phyloP scores from a whole-genome alignment of 208 protist species.

The Leishmania amazonensis region DNA sequence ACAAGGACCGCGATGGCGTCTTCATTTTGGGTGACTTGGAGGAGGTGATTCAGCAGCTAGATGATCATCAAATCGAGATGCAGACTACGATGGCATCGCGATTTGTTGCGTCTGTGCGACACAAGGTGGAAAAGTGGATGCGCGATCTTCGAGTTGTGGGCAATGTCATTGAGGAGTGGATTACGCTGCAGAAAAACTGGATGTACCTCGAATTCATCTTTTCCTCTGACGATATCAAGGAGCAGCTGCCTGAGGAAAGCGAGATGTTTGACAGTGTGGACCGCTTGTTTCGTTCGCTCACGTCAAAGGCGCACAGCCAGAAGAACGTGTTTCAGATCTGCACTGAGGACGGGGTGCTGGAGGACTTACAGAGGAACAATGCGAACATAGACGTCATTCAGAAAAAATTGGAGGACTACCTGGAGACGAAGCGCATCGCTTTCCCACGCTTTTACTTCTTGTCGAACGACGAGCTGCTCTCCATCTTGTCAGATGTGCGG shows the following conservation, averaged over 20 bases:
- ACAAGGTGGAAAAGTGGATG: conserved; percentile 92
- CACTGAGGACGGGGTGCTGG: conserved; percentile 76
- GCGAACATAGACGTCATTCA: conserved; percentile 94
- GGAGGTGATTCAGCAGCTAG: conserved; percentile 93
- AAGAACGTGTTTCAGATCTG: conserved; percentile 92
- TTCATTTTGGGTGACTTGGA: conserved; percentile 92
- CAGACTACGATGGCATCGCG: conserved; percentile 93
- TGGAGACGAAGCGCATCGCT: conserved; percentile 95
- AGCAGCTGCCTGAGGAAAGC: conserved; percentile 92
- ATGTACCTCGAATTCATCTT: conserved; percentile 99
- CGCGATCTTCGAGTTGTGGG: conserved; percentile 78
- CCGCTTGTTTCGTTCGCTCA: conserved; percentile 89
- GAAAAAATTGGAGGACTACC: conserved; percentile 96
- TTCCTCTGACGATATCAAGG: conserved; percentile 96
- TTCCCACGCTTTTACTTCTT: conserved; percentile 99
- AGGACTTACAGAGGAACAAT: conserved; percentile 85
- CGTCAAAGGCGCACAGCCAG: conserved; percentile 76
- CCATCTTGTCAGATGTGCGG: conserved; percentile 97
- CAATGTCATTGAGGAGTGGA: conserved; percentile 96
- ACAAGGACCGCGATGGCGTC: conserved; percentile 86
- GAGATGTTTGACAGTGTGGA: conserved; percentile 91
- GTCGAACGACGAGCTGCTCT: conserved; percentile 98
- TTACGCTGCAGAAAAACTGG: conserved; percentile 96
- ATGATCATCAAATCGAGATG: conserved; percentile 93
- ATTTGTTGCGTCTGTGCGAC: conserved; percentile 85